phyloP scores from a whole-genome alignment of 495 filamentous ascomycete species.

The Annulohypoxylon maeteangense region DNA sequence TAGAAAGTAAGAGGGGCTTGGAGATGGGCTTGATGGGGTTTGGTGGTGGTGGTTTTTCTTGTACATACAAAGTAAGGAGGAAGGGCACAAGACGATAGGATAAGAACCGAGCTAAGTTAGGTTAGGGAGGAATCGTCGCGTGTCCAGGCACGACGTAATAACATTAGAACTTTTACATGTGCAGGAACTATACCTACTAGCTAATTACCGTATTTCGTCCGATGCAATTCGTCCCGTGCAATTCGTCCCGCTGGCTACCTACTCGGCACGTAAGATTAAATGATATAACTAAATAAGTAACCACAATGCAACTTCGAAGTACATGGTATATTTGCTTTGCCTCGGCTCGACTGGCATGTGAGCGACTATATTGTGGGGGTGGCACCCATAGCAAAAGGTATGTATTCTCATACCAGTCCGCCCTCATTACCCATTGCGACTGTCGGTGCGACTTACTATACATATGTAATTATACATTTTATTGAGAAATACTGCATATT shows the following conservation, averaged over 20 bases:
- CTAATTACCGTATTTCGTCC: conserved; percentile 11
- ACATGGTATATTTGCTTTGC: too few relatives aligned
- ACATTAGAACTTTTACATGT: conserved; percentile 7
- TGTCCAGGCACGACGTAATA: conserved; percentile 25
- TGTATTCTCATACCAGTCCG: not conserved
- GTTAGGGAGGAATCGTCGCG: not conserved
- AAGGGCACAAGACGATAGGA: too few relatives aligned
- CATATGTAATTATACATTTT: too few relatives aligned
- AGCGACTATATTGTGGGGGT: conserved; percentile 22
- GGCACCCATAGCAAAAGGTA: not conserved
- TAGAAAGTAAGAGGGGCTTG: not conserved
- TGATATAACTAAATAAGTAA: not conserved
- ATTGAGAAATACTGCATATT: too few relatives aligned
- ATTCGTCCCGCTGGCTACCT: too few relatives aligned
- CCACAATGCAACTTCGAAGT: not conserved
- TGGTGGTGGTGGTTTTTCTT: too few relatives aligned
- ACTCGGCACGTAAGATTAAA: conserved; percentile 37
- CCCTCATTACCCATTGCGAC: too few relatives aligned
- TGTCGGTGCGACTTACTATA: too few relatives aligned
- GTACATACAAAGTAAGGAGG: too few relatives aligned
- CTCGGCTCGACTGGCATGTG: conserved; percentile 36
- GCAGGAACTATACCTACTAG: conserved; percentile 11
- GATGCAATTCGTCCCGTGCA: conserved; percentile 24
- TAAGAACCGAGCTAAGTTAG: too few relatives aligned
- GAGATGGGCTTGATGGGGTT: not conserved